Evolutionary conservation across 371 early-diverging fungal species (phyloP).

Genomic region (Thermomucor indicae-seudaticae): DNA sequence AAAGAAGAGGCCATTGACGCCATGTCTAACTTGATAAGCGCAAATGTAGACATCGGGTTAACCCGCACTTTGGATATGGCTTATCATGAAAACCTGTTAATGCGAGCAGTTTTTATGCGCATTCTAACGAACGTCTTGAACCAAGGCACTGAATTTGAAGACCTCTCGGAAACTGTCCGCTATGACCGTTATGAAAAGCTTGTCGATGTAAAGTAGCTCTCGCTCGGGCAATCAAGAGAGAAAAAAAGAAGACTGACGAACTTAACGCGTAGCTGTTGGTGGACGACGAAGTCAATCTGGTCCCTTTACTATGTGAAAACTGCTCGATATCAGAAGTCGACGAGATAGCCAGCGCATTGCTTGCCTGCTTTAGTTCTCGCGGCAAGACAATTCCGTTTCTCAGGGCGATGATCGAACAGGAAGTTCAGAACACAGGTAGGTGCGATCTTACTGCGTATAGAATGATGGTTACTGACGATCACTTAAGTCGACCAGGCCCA

Average conservation of each 20-base stretch:
- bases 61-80: slow-evolving; percentile 83
- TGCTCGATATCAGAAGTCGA: slow-evolving; percentile 78
- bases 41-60: slow-evolving; percentile 87
- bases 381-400: slow-evolving; percentile 64
- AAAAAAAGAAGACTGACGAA: neutral
- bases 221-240: neutral
- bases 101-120: slow-evolving; percentile 85
- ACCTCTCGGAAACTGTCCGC: slow-evolving; percentile 67
- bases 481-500: slow-evolving; percentile 72
- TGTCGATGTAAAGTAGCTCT: slow-evolving; percentile 54
- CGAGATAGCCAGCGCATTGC: slow-evolving; percentile 67
- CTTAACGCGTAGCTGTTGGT: slow-evolving; percentile 35
- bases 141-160: slow-evolving; percentile 80
- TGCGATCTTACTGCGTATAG: slow-evolving; percentile 6
- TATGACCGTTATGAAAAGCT: slow-evolving; percentile 68
- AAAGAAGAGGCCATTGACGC: slow-evolving; percentile 82
- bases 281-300: slow-evolving; percentile 64
- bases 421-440: slow-evolving; percentile 67
- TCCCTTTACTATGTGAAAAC: slow-evolving; percentile 78
- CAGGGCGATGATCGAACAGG: slow-evolving; percentile 71
- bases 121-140: slow-evolving; percentile 86
- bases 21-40: slow-evolving; percentile 82
- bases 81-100: slow-evolving; percentile 87
- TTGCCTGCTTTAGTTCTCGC: slow-evolving; percentile 74
- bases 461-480: neutral